Evolutionary conservation across 2,329 filamentous ascomycete genomes (phyloP).

Genomic region (Ilyonectria sp.): DNA sequence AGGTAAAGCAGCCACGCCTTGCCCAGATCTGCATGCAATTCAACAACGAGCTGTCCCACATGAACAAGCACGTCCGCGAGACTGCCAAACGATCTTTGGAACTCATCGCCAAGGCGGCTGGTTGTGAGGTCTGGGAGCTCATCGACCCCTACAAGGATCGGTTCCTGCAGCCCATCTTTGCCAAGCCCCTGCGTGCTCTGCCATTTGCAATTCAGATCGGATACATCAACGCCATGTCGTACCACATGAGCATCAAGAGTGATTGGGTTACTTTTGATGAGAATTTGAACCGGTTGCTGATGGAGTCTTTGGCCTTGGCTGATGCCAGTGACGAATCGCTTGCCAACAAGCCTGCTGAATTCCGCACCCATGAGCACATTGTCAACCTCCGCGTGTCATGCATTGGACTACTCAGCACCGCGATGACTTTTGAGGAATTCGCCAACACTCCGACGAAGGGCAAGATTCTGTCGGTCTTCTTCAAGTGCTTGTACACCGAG

Average conservation of each 20-base stretch:
- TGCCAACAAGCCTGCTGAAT: conserved; percentile 92
- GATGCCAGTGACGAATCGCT: conserved; percentile 95
- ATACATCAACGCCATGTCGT: conserved; percentile 97
- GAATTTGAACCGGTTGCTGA: conserved; percentile 87
- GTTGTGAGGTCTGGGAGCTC: conserved; percentile 87
- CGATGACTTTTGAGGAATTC: conserved; percentile 94
- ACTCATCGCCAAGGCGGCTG: conserved; percentile 84
- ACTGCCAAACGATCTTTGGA: conserved; percentile 87
- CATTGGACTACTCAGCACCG: conserved; percentile 91
- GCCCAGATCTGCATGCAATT: conserved; percentile 87
- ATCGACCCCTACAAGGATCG: conserved; percentile 92
- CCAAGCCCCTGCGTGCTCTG: conserved; percentile 92
- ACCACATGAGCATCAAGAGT: conserved; percentile 89
- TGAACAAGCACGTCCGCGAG: conserved; percentile 94
- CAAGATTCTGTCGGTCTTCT: conserved; percentile 94
- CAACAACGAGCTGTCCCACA: conserved; percentile 90
- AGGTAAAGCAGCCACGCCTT: conserved; percentile 71
- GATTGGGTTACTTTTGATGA: conserved; percentile 95
- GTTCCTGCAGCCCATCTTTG: conserved; percentile 91
- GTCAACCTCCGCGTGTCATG: conserved; percentile 93
- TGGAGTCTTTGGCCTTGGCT: conserved; percentile 93
- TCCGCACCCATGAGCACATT: conserved; percentile 95
- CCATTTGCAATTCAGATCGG: conserved; percentile 97
- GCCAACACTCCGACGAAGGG: conserved; percentile 77
- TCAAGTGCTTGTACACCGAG: conserved; percentile 96